A percentile compares a stretch with the other conserved stretches of the same genome.
Evolutionary conservation across 495 filamentous ascomycete genomes (phyloP).

Genomic region (Aspergillus bertholletiae): DNA sequence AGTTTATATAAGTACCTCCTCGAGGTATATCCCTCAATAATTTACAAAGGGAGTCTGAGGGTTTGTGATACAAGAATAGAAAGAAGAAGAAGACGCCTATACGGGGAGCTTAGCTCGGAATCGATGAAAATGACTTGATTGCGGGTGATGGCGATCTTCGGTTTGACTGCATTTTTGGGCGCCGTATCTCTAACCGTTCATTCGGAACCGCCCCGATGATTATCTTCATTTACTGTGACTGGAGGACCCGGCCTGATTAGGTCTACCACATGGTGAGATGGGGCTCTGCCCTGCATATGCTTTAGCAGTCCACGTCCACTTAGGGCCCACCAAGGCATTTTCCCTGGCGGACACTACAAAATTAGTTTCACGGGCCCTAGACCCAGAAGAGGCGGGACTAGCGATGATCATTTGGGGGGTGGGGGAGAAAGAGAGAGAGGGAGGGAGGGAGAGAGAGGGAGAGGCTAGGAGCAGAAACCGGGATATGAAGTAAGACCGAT

Average conservation of each 20-base stretch:
- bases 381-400: conserved; percentile 7
- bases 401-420: conserved; percentile 13
- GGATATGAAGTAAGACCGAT: background rate
- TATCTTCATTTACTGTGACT: background rate
- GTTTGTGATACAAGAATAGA: conserved; percentile 15
- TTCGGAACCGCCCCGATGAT: background rate
- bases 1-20: conserved; percentile 18
- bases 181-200: background rate
- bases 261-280: conserved; percentile 11
- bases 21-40: background rate
- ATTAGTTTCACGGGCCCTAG: conserved; percentile 9
- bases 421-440: too few relatives aligned
- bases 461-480: conserved; percentile 1
- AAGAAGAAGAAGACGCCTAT: conserved; percentile 1
- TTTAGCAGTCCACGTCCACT: background rate
- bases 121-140: conserved; percentile 4
- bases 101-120: background rate
- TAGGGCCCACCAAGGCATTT: conserved; percentile 1
- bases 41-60: conserved; percentile 1
- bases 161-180: conserved; percentile 5
- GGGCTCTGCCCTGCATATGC: conserved; percentile 6
- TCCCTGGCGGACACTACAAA: conserved; percentile 1
- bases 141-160: conserved; percentile 19
- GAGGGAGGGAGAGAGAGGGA: too few relatives aligned
- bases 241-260: background rate